Evolutionary conservation across 768 basidiomycete species (phyloP).

Genomic region (Auricularia cornea): DNA sequence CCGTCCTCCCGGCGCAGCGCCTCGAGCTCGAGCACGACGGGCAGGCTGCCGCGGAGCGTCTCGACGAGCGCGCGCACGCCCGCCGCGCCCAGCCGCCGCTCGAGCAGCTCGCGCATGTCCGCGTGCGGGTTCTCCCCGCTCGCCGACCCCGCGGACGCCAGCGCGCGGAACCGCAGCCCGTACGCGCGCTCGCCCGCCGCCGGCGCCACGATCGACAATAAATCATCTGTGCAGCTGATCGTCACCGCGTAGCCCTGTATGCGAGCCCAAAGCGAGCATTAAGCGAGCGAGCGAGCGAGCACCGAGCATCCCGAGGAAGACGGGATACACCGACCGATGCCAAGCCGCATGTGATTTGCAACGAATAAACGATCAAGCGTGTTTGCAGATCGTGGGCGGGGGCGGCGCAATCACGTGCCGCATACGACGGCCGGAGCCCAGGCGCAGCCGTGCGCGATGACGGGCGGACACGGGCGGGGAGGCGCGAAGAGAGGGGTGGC

Average conservation of each 20-base stretch:
- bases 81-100: constrained; percentile 64
- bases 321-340: background rate
- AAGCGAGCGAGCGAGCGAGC: background rate
- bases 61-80: constrained; percentile 66
- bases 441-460: too few species aligned
- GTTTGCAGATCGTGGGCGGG: too few species aligned
- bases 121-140: constrained; percentile 13
- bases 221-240: constrained; percentile 71
- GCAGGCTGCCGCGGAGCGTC: constrained; percentile 67
- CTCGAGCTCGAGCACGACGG: constrained; percentile 67
- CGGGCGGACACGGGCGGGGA: too few species aligned
- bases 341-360: too few species aligned
- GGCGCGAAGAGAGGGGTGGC: too few species aligned
- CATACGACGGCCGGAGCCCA: too few species aligned
- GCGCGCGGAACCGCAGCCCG: constrained; percentile 62
- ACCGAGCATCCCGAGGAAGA: background rate
- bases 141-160: constrained; percentile 9
- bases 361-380: too few species aligned
- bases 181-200: constrained; percentile 37
- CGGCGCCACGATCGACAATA: constrained; percentile 46
- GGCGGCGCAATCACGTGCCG: too few species aligned
- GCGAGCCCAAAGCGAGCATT: background rate
- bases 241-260: constrained; percentile 65
- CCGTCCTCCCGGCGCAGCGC: constrained; percentile 22
- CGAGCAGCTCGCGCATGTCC: constrained; percentile 53